Percentiles rank a stretch among this genome's conserved stretches.
Conservation (phyloP, 495 filamentous ascomycete genomes). For the Xylaria longipes region DNA sequence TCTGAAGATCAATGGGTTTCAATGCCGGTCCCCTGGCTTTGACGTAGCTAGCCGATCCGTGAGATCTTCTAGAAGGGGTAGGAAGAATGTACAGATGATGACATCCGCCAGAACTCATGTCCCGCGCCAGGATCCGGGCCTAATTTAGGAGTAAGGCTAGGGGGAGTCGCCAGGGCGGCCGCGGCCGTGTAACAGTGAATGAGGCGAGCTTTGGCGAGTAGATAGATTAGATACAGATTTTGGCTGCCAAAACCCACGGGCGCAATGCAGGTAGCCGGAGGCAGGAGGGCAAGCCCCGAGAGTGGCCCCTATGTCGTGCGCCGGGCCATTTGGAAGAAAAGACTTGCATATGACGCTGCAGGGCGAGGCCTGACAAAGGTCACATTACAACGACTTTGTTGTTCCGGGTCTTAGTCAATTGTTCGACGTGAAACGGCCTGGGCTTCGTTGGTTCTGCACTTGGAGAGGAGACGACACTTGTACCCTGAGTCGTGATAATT, state of each 20-base stretch:
- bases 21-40: conserved; percentile 19
- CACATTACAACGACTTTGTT: conserved; percentile 21
- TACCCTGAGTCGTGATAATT: neutral
- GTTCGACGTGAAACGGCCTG: conserved; percentile 17
- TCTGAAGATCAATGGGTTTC: conserved; percentile 19
- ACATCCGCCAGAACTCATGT: conserved; percentile 26
- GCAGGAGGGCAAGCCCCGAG: conserved; percentile 37
- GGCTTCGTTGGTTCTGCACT: neutral
- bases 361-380: neutral
- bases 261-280: conserved; percentile 39
- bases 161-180: conserved; percentile 18
- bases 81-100: conserved; percentile 31
- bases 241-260: conserved; percentile 20
- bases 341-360: conserved; percentile 20
- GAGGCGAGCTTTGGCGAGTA: conserved; percentile 30
- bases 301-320: conserved; percentile 36
- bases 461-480: neutral
- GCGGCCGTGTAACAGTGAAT: conserved; percentile 27
- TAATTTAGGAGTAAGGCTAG: conserved; percentile 28
- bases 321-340: conserved; percentile 31
- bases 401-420: conserved; percentile 1
- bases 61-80: conserved; percentile 39
- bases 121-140: conserved; percentile 21
- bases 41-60: conserved; percentile 30
- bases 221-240: conserved; percentile 12